Percentiles rank a stretch among this genome's conserved stretches.
Conservation (phyloP, 371 early-diverging fungal species). For the Neoconidiobolus thromboides region DNA sequence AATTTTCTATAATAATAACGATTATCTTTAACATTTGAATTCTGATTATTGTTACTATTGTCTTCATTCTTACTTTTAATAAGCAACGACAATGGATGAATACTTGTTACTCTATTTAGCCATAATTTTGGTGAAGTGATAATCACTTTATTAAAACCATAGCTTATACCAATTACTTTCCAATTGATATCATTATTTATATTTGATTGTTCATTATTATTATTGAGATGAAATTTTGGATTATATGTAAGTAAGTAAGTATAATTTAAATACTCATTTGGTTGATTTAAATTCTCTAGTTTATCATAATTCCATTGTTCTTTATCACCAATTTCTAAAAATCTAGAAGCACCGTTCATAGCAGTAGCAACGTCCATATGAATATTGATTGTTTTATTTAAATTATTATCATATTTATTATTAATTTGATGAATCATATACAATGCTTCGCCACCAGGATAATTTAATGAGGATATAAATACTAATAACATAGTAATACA, state of each 20-base stretch:
- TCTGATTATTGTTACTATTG: too few species aligned
- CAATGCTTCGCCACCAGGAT: constrained; percentile 7
- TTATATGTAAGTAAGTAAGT: neutral
- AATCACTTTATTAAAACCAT: neutral
- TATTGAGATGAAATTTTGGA: neutral
- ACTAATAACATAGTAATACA: neutral
- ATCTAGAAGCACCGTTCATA: constrained; percentile 14
- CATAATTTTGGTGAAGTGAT: neutral
- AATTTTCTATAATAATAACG: too few species aligned
- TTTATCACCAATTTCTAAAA: too few species aligned
- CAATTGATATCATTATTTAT: neutral
- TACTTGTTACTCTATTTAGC: neutral
- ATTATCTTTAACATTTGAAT: too few species aligned
- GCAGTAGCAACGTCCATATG: constrained; percentile 70
- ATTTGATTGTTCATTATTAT: too few species aligned
- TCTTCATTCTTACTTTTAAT: too few species aligned
- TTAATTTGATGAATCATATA: neutral
- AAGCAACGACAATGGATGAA: too few species aligned
- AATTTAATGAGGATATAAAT: constrained; percentile 3
- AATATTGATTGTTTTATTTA: constrained; percentile 16
- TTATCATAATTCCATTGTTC: constrained; percentile 25
- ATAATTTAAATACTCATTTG: neutral
- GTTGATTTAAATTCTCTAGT: neutral
- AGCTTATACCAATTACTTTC: neutral
- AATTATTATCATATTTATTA: too few species aligned